Evolutionary conservation across 768 basidiomycete genomes (phyloP), one percentile per base, ranked within the genome.

Genomic region (Artomyces pyxidatus): DNA sequence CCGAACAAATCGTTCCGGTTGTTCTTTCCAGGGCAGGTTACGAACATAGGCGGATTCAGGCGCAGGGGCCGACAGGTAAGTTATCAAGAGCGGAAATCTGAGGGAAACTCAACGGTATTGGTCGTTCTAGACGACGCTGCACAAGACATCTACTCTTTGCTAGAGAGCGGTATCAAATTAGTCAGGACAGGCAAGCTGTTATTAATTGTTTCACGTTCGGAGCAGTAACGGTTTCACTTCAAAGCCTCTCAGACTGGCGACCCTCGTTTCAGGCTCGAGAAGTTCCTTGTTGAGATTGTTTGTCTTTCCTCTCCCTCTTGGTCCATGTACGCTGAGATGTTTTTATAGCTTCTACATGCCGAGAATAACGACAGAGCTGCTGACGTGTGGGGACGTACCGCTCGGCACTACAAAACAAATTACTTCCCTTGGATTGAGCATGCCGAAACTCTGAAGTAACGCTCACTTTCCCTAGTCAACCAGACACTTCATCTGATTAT

Each of bases 241-340:
- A 38, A 53, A 88, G 85, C 76, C 26, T 77, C 78, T 0, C 74
- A 76, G 51, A 62, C 68, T 3, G 90, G 91, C 2, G 95, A 97
- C 64, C 70, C 83, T 2, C 77, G 80, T 38, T 68, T 89, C 42
- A 78, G 86, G 41, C 67, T 97, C 26, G 94, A 99, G 63, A 92
- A 86, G 57, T 90, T 83, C 61, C 71, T 94, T 16, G 75, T 83
- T 35, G 75, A 78, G 40, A 68, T 88, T 42, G 94, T 95, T 23
- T 25, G 9, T 35, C 2, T n/a, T 23, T 44, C 25, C n/a, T 44
- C 43, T 6, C 29, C 12, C 29, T 21, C 19, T 22, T 10, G n/a
- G 11, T 14, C 12, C 17, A 42, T 22, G 21, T 21, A n/a, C 7
- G 22, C 26, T 16, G 37, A 8, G 26, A 23, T 42, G 14, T n/a